Conservation (phyloP, 805 yeast species). For the Saturnispora saitoi region DNA sequence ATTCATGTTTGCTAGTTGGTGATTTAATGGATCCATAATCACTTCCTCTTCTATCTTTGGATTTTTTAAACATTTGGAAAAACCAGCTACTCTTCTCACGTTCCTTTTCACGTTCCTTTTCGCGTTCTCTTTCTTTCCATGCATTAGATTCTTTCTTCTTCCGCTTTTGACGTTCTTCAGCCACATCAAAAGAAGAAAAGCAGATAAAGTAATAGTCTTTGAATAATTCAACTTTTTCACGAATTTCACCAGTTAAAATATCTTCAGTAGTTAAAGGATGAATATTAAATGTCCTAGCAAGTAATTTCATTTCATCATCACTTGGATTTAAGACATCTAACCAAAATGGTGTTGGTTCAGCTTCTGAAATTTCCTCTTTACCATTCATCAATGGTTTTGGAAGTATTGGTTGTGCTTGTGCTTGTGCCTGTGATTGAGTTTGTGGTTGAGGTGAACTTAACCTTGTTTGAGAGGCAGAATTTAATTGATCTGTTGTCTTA, state of each 20-base stretch:
- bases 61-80: constrained; percentile 10
- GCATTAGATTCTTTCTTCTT: constrained; percentile 22
- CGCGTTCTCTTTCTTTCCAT: constrained; percentile 13
- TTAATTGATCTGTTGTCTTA: not conserved
- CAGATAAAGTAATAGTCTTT: constrained; percentile 87
- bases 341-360: constrained; percentile 64
- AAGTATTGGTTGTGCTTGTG: not conserved
- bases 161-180: constrained; percentile 52
- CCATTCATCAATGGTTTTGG: not conserved
- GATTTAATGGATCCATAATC: constrained; percentile 2
- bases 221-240: constrained; percentile 92
- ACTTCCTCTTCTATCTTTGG: not conserved
- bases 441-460: not conserved
- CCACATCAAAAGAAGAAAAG: constrained; percentile 76
- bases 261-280: constrained; percentile 97
- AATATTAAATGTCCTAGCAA: constrained; percentile 84
- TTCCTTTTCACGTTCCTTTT: constrained; percentile 13
- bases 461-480: not conserved
- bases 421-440: not conserved
- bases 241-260: constrained; percentile 82
- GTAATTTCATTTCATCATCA: constrained; percentile 91
- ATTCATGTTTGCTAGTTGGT: not conserved
- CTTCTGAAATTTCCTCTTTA: not conserved
- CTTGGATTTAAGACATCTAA: constrained; percentile 87
- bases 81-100: constrained; percentile 10